Evolutionary conservation across 2,329 filamentous ascomycete genomes (phyloP).

Genomic region (Setomelanomma holmii): DNA sequence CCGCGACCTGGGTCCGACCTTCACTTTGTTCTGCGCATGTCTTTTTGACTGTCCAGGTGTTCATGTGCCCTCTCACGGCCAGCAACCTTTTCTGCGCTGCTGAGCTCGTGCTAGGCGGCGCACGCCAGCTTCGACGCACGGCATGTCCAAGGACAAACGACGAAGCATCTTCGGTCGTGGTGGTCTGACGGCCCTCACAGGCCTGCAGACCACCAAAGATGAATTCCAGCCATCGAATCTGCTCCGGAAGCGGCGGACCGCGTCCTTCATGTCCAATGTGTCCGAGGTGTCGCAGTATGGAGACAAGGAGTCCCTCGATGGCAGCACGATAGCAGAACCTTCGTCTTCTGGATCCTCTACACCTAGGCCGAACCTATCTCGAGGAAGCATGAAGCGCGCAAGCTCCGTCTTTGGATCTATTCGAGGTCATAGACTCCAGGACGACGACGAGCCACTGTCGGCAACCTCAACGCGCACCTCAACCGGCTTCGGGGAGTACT

Average conservation of each 20-base stretch:
- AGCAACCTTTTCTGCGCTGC: slow-evolving; percentile 16
- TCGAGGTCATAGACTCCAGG: slow-evolving; percentile 59
- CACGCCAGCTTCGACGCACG: slow-evolving; percentile 28
- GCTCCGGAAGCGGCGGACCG: slow-evolving; percentile 47
- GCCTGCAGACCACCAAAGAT: slow-evolving; percentile 36
- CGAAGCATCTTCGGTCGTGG: slow-evolving; percentile 47
- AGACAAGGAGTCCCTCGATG: slow-evolving; percentile 26
- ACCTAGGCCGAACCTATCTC: slow-evolving; percentile 26
- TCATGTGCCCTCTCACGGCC: slow-evolving; percentile 13
- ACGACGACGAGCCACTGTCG: slow-evolving; percentile 59
- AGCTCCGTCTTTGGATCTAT: slow-evolving; percentile 66
- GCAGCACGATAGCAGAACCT: slow-evolving; percentile 16
- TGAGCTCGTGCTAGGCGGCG: slow-evolving; percentile 40
- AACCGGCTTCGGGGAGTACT: slow-evolving; percentile 46
- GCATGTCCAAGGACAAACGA: slow-evolving; percentile 47
- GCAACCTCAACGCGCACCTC: slow-evolving; percentile 58
- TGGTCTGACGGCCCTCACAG: slow-evolving; percentile 40
- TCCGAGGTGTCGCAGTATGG: slow-evolving; percentile 34
- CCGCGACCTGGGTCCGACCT: neutral
- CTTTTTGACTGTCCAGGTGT: neutral
- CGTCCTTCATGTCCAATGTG: slow-evolving; percentile 45
- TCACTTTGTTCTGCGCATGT: neutral
- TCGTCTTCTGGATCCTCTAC: slow-evolving; percentile 9
- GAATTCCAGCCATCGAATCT: slow-evolving; percentile 45
- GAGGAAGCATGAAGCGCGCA: slow-evolving; percentile 32